A percentile compares a stretch with the other conserved stretches of the same genome.
Evolutionary conservation across 139 green algal species (phyloP).

Genomic region (Haematococcus lacustris): DNA sequence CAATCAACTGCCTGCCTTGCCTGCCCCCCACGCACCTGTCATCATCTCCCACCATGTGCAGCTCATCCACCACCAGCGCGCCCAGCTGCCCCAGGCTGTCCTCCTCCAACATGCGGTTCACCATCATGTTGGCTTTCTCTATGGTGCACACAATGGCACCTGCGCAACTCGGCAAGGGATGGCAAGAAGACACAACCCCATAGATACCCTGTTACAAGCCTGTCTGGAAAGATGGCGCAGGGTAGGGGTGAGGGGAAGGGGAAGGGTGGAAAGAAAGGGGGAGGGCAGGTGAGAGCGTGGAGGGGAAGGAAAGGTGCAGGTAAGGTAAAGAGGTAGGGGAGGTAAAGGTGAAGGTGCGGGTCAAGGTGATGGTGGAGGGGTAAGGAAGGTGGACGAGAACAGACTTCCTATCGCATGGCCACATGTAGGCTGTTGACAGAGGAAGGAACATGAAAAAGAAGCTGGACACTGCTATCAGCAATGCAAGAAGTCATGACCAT

Average conservation of each 20-base stretch:
- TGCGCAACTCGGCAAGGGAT: not conserved
- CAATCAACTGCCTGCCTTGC: too few relatives aligned
- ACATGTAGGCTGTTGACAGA: too few relatives aligned
- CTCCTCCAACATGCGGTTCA: constrained; percentile 67
- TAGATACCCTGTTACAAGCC: not conserved
- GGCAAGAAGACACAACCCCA: not conserved
- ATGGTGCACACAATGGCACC: constrained; percentile 76
- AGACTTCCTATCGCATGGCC: too few relatives aligned
- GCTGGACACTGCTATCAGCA: too few relatives aligned
- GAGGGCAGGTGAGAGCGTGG: not conserved
- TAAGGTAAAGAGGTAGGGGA: not conserved
- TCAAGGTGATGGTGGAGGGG: too few relatives aligned
- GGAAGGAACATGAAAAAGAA: too few relatives aligned
- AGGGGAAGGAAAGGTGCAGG: not conserved
- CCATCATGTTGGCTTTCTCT: constrained; percentile 82
- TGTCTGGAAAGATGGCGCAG: not conserved
- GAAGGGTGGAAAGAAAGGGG: not conserved
- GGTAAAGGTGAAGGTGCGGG: too few relatives aligned
- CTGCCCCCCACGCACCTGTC: constrained; percentile 21
- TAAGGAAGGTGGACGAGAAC: too few relatives aligned
- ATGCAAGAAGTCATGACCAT: too few relatives aligned
- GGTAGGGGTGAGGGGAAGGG: not conserved
- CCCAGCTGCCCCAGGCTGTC: constrained; percentile 52
- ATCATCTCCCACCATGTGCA: constrained; percentile 74
- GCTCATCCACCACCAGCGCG: constrained; percentile 81